Conservation (phyloP, 2,329 filamentous ascomycete genomes). For the Dactylellina haptotyla region DNA sequence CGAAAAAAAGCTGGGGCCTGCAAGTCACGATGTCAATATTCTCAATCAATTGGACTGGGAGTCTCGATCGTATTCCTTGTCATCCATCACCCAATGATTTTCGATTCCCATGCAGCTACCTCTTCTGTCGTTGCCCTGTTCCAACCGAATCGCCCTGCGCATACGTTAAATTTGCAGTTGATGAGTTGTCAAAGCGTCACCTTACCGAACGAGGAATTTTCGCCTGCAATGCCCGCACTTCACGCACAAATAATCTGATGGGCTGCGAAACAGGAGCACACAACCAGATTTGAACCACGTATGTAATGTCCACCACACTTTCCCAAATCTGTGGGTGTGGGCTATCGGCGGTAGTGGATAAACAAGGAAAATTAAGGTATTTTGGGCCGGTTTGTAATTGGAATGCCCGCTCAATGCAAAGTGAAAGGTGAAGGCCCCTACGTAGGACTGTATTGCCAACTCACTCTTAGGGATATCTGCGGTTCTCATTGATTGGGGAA, state of each 20-base stretch:
- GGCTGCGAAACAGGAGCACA: slow-evolving; percentile 30
- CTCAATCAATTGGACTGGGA: slow-evolving; percentile 37
- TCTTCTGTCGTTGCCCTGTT: slow-evolving; percentile 45
- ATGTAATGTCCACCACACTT: slow-evolving; percentile 41
- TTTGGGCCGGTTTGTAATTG: slow-evolving; percentile 42
- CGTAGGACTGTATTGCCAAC: slow-evolving; percentile 52
- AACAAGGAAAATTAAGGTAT: slow-evolving; percentile 35
- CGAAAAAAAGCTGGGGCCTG: slow-evolving; percentile 51
- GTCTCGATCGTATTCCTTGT: slow-evolving; percentile 29
- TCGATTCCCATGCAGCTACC: slow-evolving; percentile 40
- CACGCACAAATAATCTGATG: slow-evolving; percentile 49
- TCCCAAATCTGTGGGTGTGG: slow-evolving; percentile 44
- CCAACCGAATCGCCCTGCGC: slow-evolving; percentile 37
- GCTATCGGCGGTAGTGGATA: slow-evolving; percentile 42
- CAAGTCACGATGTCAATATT: slow-evolving; percentile 39
- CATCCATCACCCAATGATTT: slow-evolving; percentile 29
- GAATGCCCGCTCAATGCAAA: slow-evolving; percentile 51
- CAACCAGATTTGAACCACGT: slow-evolving; percentile 49
- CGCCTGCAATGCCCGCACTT: slow-evolving; percentile 48
- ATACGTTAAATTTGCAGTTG: slow-evolving; percentile 53
- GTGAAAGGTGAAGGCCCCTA: slow-evolving; percentile 21
- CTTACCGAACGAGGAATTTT: slow-evolving; percentile 52
- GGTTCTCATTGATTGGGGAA: slow-evolving; percentile 46
- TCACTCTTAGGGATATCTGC: slow-evolving; percentile 51
- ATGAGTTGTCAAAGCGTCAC: slow-evolving; percentile 54